phyloP scores from a whole-genome alignment of 2,329 filamentous ascomycete species.

The Cytospora chrysosperma region DNA sequence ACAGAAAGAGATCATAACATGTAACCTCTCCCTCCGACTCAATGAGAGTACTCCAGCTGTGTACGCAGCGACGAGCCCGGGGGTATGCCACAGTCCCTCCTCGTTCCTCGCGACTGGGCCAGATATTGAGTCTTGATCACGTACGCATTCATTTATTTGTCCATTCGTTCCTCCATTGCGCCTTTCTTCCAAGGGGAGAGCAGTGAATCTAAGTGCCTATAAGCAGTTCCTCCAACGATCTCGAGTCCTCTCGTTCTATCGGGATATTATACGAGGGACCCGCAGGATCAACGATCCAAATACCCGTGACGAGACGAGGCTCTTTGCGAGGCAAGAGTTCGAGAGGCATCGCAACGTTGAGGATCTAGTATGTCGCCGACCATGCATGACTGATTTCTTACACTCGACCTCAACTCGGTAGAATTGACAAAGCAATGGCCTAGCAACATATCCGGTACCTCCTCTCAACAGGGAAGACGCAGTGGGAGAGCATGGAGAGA shows the following conservation, averaged over 20 bases:
- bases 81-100: conserved; percentile 38
- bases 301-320: conserved; percentile 55
- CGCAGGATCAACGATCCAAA: conserved; percentile 49
- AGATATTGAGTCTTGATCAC: conserved; percentile 57
- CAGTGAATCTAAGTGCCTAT: background rate
- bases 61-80: conserved; percentile 32
- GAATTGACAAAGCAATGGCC: background rate
- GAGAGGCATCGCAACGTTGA: conserved; percentile 56
- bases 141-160: conserved; percentile 40
- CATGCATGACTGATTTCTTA: background rate
- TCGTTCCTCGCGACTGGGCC: conserved; percentile 39
- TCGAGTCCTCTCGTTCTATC: conserved; percentile 56
- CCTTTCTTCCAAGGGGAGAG: background rate
- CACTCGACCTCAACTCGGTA: background rate
- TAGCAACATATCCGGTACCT: conserved; percentile 58
- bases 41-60: conserved; percentile 27
- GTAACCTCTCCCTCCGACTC: background rate
- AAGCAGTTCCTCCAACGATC: conserved; percentile 58
- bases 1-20: background rate
- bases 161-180: background rate
- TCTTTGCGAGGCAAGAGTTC: conserved; percentile 60
- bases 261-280: conserved; percentile 56
- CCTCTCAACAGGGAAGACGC: conserved; percentile 62
- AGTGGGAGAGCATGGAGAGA: conserved; percentile 63
- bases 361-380: conserved; percentile 48